Base-by-base conservation (phyloP, 345 rosid species). In the Abelmoschus esculentus region DNA sequence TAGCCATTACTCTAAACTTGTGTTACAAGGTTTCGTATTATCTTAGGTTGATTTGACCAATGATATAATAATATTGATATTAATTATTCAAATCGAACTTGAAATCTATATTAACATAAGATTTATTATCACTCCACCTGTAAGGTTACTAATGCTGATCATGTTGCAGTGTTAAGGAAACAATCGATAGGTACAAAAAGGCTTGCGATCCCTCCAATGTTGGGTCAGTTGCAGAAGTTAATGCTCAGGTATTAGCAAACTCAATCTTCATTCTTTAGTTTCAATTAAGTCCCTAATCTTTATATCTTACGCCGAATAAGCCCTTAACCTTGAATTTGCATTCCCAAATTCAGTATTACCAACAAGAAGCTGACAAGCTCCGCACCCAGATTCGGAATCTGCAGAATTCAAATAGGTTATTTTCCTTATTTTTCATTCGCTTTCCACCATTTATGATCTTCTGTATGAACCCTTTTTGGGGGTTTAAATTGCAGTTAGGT, bases 181-280 rank as follows among this genome's bases (percentile, higher is more conserved):
- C 99, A 59, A 95, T 95, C 67, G 99, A 95, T 62, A 87, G 89
- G 89, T 95, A 95, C 82, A 95, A 92, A 82, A 95, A 90, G 78
- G 83, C 96, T 9, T 57, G 93, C 28, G 97, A 92, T 81, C 76
- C 89, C 50, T 74, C 93, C 38, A 82, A 77, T 70, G 80, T 83
- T 53, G 93, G 90, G 11, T 86, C 98, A 31, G 90, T 86, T 68
- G 75, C 93, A 70, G 96, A 92, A 77, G 82, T 75, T 60, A 89
- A 95, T 90, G 93, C 95, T 70, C 98, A 92, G 88, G 99, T 92
- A 85, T 19, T 2, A 18, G 40, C 4, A 10, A 22, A 18, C 67
- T 17, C 9, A 28, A 53, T 8, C 57, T 18, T 53, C 10, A 18
- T 53, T 8, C 17, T 50, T 15, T 53, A 46, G 3, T 8, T 53